A percentile compares a stretch with the other conserved stretches of the same genome.
Conservation (phyloP, 768 basidiomycete genomes). For the Rhodocollybia butyracea region DNA sequence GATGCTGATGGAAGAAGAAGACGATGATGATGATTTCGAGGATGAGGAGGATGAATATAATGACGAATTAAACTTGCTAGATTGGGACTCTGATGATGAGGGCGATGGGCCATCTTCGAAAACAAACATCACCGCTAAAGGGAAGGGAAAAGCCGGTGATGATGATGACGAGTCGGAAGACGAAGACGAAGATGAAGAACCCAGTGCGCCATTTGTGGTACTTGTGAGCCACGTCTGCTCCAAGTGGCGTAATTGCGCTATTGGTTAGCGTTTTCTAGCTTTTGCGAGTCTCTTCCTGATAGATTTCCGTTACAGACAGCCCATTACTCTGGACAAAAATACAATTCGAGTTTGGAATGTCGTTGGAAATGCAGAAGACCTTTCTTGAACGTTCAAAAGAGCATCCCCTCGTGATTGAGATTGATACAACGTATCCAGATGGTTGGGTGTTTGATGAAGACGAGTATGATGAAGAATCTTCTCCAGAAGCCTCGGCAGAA, state of each 20-base stretch:
- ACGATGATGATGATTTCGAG: slow-evolving; percentile 26
- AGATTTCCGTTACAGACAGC: slow-evolving; percentile 11
- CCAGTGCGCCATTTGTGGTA: slow-evolving; percentile 32
- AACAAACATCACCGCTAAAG: slow-evolving; percentile 13
- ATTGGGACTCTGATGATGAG: slow-evolving; percentile 30
- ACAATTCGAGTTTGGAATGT: slow-evolving; percentile 24
- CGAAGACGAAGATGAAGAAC: slow-evolving; percentile 13
- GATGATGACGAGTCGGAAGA: slow-evolving; percentile 23
- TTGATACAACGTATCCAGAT: slow-evolving; percentile 13
- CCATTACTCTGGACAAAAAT: slow-evolving; percentile 39
- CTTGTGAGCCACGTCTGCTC: slow-evolving; percentile 38
- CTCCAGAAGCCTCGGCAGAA: not conserved
- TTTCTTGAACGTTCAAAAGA: slow-evolving; percentile 30
- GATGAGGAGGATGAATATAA: slow-evolving; percentile 30
- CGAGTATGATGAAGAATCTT: slow-evolving; percentile 12
- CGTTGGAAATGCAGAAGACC: slow-evolving; percentile 17
- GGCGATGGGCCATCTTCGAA: slow-evolving; percentile 23
- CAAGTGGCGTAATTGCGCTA: slow-evolving; percentile 35
- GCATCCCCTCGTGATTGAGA: slow-evolving; percentile 24
- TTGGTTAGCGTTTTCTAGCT: slow-evolving; percentile 11
- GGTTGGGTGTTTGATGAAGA: not conserved
- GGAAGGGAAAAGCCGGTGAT: slow-evolving; percentile 14
- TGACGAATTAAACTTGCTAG: slow-evolving; percentile 19
- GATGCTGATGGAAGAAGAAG: slow-evolving; percentile 30
- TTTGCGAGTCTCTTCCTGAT: not conserved